phyloP scores from a whole-genome alignment of 179 eudicot genomes.

The Dionaea muscipula region DNA sequence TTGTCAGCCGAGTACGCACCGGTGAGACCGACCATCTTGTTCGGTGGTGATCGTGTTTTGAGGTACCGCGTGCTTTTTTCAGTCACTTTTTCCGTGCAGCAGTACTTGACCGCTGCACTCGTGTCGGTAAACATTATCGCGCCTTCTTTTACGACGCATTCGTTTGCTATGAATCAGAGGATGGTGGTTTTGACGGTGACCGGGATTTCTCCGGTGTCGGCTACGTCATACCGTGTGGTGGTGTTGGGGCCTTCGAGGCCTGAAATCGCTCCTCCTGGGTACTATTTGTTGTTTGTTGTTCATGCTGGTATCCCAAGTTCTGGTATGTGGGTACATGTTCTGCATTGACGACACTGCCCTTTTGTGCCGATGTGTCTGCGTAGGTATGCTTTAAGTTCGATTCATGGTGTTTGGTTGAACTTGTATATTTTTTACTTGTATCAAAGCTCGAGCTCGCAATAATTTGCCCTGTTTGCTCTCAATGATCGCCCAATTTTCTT shows the following conservation, averaged over 20 bases:
- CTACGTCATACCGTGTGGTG: conserved; percentile 14
- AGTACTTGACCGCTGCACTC: conserved; percentile 13
- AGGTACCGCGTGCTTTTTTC: conserved; percentile 29
- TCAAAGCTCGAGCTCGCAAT: no score
- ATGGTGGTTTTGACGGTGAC: conserved; percentile 40
- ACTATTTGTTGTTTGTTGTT: conserved; percentile 41
- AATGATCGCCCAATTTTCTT: no score
- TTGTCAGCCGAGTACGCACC: conserved; percentile 20
- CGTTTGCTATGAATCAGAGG: conserved; percentile 56
- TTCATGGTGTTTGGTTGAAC: no score
- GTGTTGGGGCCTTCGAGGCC: conserved; percentile 35
- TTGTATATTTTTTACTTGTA: no score
- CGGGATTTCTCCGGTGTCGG: conserved; percentile 13
- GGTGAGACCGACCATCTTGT: conserved; percentile 31
- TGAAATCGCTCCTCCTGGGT: conserved; percentile 45
- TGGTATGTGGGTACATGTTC: conserved; percentile 33
- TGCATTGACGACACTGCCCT: conserved; percentile 4
- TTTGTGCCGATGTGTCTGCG: no score
- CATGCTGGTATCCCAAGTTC: conserved; percentile 39
- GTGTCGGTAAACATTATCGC: conserved; percentile 33
- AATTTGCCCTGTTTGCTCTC: no score
- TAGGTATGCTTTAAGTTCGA: no score
- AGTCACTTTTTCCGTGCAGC: conserved; percentile 28
- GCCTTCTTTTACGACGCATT: conserved; percentile 60
- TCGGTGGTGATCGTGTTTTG: conserved; percentile 17